Evolutionary conservation across 1,284 basidiomycete genomes (phyloP), one percentile per base, ranked within the genome.

Genomic region (Coniferiporia weirii): DNA sequence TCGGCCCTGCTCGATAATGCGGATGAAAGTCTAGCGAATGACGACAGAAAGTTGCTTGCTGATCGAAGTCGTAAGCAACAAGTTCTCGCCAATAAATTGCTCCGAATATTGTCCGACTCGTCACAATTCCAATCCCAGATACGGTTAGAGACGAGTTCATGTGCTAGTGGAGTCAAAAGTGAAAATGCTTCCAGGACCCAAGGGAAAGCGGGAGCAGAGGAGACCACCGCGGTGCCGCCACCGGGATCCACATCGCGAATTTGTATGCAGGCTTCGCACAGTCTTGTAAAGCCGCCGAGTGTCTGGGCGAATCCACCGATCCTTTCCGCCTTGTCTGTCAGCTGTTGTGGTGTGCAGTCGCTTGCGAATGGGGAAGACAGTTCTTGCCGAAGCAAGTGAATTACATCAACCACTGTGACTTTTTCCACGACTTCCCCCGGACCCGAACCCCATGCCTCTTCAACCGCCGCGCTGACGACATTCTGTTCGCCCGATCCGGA

Each of bases 401-500:
- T 44, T 4, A 72, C 72, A 9, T 56, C 64, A 0, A 66, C 61
- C 0, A 82, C 66, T 20, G 82, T 71, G 1, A 63, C 64, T 51
- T 69, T 71, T 64, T 79, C 78, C 13, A 43, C 84, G 0, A 73
- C 74, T 1, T 63, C 57, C 61, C 65, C 67, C 9, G 83, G 55
- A 13, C 67, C 63, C 6, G 69, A 4, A 15, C 7, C 10, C 60
- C 60, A 61, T 8, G 47, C 49, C 19, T 58, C 48, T 34, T 36
- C 56, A 13, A 61, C 38, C 12, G 48, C 34, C 7, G 15, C 66
- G 2, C 80, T 59, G 8, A 73, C 73, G 10, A 69, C 68, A 8
- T 64, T 65, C 57, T 83, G 77, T 67, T 92, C 91, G 13, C 71
- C 71, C 63, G 85, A 82, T 0, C 93, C 93, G 1, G 79, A 79